These are phyloP conservation scores for Medicago arabica DNA, from an alignment of 306 rosid genomes.

Conservation along the genomic window DNA sequence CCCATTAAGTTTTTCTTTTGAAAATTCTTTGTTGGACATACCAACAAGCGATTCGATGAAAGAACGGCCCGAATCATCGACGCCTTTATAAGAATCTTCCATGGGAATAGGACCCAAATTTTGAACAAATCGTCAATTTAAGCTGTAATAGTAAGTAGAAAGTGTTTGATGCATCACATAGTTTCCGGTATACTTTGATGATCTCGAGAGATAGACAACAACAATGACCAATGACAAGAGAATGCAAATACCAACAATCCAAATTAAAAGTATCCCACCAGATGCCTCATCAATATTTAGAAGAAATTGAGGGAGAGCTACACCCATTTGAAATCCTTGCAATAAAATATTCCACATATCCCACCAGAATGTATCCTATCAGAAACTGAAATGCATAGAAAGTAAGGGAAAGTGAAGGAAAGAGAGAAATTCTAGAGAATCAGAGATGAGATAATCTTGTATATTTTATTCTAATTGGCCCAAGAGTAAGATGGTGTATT, in stretches of 20 bases:
- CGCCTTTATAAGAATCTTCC: conserved; percentile 51
- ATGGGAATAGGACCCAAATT: conserved; percentile 59
- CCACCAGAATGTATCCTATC: conserved; percentile 24
- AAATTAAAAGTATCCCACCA: conserved; percentile 91
- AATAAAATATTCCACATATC: conserved; percentile 43
- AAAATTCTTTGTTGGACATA: conserved; percentile 44
- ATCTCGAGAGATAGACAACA: conserved; percentile 93
- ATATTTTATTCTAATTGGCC: no score
- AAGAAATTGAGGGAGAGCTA: conserved; percentile 93
- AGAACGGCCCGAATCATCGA: conserved; percentile 44
- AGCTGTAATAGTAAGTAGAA: conserved; percentile 81
- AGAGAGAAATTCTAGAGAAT: conserved; percentile 2
- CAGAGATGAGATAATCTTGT: not conserved
- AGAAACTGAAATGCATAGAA: not conserved
- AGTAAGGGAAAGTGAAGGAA: not conserved
- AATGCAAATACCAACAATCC: conserved; percentile 97
- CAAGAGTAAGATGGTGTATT: no score
- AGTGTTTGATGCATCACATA: conserved; percentile 98
- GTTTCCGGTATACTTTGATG: conserved; percentile 93
- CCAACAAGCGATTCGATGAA: conserved; percentile 55
- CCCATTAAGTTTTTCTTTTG: not conserved
- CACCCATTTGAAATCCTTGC: conserved; percentile 99
- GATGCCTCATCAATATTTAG: conserved; percentile 86
- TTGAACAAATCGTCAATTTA: no score
- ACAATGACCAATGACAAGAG: conserved; percentile 94